A percentile compares a stretch with the other conserved stretches of the same genome.
phyloP scores from a whole-genome alignment of 345 rosid species.

The Acer saccharum region DNA sequence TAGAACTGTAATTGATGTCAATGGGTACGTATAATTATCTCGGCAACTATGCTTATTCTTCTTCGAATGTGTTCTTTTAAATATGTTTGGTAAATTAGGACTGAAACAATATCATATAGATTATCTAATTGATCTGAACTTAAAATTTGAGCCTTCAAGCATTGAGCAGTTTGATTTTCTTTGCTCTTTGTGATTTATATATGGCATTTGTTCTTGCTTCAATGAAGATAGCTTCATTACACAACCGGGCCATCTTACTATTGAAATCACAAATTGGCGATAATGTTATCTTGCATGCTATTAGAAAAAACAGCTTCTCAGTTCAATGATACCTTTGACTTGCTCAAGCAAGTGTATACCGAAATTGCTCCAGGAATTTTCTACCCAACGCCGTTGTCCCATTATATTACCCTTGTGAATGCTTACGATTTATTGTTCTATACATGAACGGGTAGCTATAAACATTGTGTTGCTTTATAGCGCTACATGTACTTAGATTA shows the following conservation, averaged over 20 bases:
- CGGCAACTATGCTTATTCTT: not conserved
- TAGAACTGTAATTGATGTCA: conserved; percentile 68
- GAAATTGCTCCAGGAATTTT: not conserved
- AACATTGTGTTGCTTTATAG: not conserved
- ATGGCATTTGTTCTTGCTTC: not conserved
- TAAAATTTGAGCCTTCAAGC: not conserved
- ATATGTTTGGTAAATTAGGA: not conserved
- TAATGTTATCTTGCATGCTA: not conserved
- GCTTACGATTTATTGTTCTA: not conserved
- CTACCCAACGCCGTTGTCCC: not conserved
- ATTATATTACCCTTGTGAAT: not conserved
- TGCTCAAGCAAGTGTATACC: not conserved
- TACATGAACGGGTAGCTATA: not conserved
- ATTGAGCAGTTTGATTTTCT: not conserved
- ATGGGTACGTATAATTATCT: conserved; percentile 53
- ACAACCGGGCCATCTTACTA: not conserved
- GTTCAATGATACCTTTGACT: not conserved
- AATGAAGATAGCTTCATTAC: not conserved
- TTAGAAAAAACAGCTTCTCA: not conserved
- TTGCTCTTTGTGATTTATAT: not conserved
- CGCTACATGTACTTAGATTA: not conserved
- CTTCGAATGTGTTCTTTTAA: not conserved
- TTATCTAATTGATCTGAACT: not conserved
- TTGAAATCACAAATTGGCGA: not conserved
- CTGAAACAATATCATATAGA: not conserved